These are phyloP conservation scores for Mariannaea elegans DNA, from an alignment of 2,329 filamentous ascomycete genomes.

Conservation along the genomic window DNA sequence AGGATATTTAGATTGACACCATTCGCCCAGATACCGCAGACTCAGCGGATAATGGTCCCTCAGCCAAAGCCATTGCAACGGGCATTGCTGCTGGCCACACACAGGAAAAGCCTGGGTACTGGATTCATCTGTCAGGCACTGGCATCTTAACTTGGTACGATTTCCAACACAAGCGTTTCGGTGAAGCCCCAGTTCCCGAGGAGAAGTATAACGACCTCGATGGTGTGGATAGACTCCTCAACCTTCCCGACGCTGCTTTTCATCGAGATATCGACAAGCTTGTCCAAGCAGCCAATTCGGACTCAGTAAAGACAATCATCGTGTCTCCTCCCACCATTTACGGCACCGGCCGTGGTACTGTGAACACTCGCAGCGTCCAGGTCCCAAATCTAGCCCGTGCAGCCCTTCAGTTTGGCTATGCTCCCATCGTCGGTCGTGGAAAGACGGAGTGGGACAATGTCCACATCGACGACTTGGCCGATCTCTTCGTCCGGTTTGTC, in stretches of 20 bases:
- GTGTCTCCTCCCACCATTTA: constrained; percentile 62
- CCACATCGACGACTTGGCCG: constrained; percentile 58
- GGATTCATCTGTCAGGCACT: constrained; percentile 61
- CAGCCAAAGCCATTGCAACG: constrained; percentile 54
- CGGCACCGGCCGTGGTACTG: constrained; percentile 57
- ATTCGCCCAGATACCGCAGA: constrained; percentile 54
- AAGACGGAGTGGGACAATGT: constrained; percentile 62
- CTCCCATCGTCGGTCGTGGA: constrained; percentile 54
- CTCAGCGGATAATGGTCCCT: constrained; percentile 55
- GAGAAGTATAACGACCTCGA: constrained; percentile 67
- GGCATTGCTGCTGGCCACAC: constrained; percentile 56
- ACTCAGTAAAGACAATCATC: constrained; percentile 54
- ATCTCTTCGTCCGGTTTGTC: constrained; percentile 54
- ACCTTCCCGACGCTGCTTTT: constrained; percentile 62
- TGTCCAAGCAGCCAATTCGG: constrained; percentile 56
- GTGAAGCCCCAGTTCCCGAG: constrained; percentile 53
- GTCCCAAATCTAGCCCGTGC: constrained; percentile 53
- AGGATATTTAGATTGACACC: background rate
- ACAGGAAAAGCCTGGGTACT: constrained; percentile 56
- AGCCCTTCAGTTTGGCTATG: constrained; percentile 54
- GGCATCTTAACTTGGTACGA: constrained; percentile 59
- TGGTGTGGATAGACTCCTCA: constrained; percentile 63
- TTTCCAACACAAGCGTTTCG: constrained; percentile 50
- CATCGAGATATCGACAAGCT: constrained; percentile 77
- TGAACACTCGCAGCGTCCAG: constrained; percentile 61